A percentile compares a stretch with the other conserved stretches of the same genome.
Conservation (phyloP, 305 asterid species). For the Fraxinus dipetala region DNA sequence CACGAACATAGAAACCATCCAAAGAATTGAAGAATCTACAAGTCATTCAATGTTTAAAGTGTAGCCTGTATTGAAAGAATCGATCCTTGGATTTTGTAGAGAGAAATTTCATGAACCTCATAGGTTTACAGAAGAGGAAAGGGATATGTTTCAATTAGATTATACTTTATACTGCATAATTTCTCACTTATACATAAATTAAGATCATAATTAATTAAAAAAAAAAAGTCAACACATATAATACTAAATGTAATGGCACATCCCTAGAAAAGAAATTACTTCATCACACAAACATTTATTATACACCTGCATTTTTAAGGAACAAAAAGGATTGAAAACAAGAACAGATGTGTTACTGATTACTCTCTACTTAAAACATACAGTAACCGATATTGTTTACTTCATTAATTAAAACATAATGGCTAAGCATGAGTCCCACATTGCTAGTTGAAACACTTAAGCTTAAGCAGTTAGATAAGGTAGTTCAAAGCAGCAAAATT, state of each 20-base stretch:
- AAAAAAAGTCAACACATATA: neutral
- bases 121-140: neutral
- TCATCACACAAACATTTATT: neutral
- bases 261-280: neutral
- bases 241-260: constrained; percentile 15
- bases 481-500: neutral
- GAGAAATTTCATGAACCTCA: neutral
- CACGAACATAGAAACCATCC: neutral
- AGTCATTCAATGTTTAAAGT: neutral
- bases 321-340: neutral
- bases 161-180: neutral
- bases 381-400: neutral
- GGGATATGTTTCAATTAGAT: neutral
- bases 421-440: neutral
- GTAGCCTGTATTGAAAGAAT: neutral
- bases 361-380: neutral
- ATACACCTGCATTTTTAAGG: neutral
- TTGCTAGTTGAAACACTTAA: neutral
- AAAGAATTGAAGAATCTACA: neutral
- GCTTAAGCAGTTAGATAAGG: neutral
- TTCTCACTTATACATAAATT: neutral
- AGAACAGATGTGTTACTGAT: neutral
- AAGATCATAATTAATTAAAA: neutral
- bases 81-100: neutral
- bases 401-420: neutral